These are phyloP conservation scores for Aspergillus fumigatus DNA, from an alignment of 2,329 filamentous ascomycete genomes.

Conservation along the genomic window DNA sequence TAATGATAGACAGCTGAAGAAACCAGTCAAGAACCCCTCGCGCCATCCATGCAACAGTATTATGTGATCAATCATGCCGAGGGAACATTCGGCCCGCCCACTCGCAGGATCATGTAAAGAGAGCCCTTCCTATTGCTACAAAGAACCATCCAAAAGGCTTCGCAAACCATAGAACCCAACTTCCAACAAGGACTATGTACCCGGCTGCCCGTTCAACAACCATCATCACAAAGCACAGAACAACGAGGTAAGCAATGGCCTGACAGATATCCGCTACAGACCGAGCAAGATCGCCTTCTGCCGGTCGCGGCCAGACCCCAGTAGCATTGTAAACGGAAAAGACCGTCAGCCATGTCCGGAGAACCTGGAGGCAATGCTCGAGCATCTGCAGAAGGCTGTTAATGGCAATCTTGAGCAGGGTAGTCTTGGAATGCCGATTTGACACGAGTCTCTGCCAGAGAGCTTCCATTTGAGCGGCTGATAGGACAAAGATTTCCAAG, in stretches of 20 bases:
- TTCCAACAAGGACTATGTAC: slow-evolving; percentile 30
- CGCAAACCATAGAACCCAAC: slow-evolving; percentile 35
- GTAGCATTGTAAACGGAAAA: slow-evolving; percentile 29
- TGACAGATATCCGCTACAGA: slow-evolving; percentile 30
- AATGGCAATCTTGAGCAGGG: slow-evolving; percentile 16
- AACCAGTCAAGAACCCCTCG: not conserved
- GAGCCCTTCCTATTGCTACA: slow-evolving; percentile 21
- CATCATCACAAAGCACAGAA: slow-evolving; percentile 29
- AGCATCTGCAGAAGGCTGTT: slow-evolving; percentile 27
- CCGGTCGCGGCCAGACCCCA: slow-evolving; percentile 26
- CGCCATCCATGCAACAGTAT: not conserved
- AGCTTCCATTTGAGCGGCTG: slow-evolving; percentile 23
- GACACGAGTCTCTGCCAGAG: slow-evolving; percentile 17
- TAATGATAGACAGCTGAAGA: not conserved
- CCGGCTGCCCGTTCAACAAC: slow-evolving; percentile 27
- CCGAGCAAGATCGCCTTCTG: slow-evolving; percentile 24
- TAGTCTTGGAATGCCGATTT: slow-evolving; percentile 19
- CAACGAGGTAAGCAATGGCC: slow-evolving; percentile 29
- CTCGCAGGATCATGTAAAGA: slow-evolving; percentile 18
- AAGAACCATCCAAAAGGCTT: slow-evolving; percentile 31
- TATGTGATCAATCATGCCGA: not conserved
- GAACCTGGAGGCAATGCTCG: slow-evolving; percentile 27
- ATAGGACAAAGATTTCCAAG: slow-evolving; percentile 28
- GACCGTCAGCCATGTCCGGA: slow-evolving; percentile 20
- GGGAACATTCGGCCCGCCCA: not conserved